phyloP scores from a whole-genome alignment of 306 rosid genomes.

The Quillaja saponaria region DNA sequence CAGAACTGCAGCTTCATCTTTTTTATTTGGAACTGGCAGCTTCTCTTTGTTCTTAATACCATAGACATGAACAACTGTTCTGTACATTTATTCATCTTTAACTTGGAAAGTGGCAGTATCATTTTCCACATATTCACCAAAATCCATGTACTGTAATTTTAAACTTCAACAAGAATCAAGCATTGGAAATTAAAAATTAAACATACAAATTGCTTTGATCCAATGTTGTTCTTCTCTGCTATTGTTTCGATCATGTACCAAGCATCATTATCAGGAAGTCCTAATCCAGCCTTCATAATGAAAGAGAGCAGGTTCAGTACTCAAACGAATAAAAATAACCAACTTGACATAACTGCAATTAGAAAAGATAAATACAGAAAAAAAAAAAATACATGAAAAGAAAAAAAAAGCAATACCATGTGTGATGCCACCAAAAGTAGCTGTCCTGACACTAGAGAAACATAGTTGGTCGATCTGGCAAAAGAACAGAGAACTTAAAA shows the following conservation, averaged over 20 bases:
- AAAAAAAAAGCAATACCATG: conserved; percentile 61
- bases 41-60: conserved; percentile 15
- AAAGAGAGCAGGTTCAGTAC: conserved; percentile 28
- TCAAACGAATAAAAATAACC: conserved; percentile 20
- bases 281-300: conserved; percentile 81
- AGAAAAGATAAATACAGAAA: not conserved
- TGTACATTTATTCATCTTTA: not conserved
- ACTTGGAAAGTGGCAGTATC: conserved; percentile 13
- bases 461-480: conserved; percentile 83
- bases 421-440: conserved; percentile 77
- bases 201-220: conserved; percentile 93
- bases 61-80: conserved; percentile 1
- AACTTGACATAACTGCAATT: conserved; percentile 14
- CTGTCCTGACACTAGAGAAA: conserved; percentile 85
- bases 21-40: too few relatives aligned
- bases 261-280: conserved; percentile 88
- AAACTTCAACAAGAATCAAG: conserved; percentile 12
- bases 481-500: conserved; percentile 18
- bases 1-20: too few relatives aligned
- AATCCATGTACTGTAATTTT: conserved; percentile 21
- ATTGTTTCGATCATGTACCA: conserved; percentile 96
- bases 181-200: conserved; percentile 21
- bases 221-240: conserved; percentile 86
- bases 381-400: conserved; percentile 24
- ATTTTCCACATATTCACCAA: too few relatives aligned